These are phyloP conservation scores for Monosporascus sp. DNA, from an alignment of 2,329 filamentous ascomycete genomes.

Conservation along the genomic window DNA sequence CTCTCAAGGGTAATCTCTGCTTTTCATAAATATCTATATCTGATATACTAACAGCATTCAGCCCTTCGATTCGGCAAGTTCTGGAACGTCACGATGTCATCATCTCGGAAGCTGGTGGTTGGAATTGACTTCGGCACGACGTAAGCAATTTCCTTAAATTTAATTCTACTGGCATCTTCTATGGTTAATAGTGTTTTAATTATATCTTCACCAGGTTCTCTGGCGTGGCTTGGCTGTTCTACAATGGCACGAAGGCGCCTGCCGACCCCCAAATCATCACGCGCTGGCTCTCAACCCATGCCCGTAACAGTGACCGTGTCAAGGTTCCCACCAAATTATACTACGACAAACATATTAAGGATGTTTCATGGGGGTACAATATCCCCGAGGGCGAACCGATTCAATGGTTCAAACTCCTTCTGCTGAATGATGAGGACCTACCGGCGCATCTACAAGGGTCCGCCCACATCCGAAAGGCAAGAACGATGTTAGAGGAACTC, in stretches of 20 bases:
- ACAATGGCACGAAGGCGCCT: conserved; percentile 15
- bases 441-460: conserved; percentile 14
- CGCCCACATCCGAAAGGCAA: conserved; percentile 11
- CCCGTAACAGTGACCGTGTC: conserved; percentile 20
- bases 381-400: conserved; percentile 15
- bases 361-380: conserved; percentile 24
- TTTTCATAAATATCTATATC: too few relatives aligned
- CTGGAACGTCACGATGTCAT: conserved; percentile 9
- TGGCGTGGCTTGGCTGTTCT: conserved; percentile 34
- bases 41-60: too few relatives aligned
- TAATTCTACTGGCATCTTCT: neutral
- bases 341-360: neutral
- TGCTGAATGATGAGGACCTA: conserved; percentile 26
- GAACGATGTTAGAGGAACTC: rapidly evolving
- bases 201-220: conserved; percentile 25
- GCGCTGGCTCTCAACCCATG: conserved; percentile 19
- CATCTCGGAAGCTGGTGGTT: conserved; percentile 19
- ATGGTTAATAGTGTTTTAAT: neutral
- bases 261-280: conserved; percentile 19
- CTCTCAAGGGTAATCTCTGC: too few relatives aligned
- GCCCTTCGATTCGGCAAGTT: too few relatives aligned
- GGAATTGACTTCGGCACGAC: conserved; percentile 45
- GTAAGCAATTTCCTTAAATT: conserved; percentile 15
- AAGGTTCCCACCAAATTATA: conserved; percentile 27
- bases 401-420: conserved; percentile 35